Evolutionary conservation across 495 filamentous ascomycete genomes (phyloP), one percentile per base, ranked within the genome.

Genomic region (Hapsidospora chrysogenum): DNA sequence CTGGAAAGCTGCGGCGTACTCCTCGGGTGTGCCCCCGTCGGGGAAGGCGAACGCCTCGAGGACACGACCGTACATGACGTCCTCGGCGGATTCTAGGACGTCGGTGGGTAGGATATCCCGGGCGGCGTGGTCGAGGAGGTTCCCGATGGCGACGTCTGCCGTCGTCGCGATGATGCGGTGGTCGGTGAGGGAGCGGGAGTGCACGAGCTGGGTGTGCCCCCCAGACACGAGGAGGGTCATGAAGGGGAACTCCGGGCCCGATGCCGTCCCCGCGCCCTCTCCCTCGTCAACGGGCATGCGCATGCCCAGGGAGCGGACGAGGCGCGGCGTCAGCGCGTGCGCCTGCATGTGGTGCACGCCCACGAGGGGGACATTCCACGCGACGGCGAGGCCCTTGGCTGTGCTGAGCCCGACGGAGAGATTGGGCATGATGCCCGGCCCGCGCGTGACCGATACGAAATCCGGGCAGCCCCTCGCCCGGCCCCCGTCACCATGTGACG

Each of bases 341-440:
- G 87, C 89, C 50, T 95, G 86, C 89, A 97, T 96, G 53, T 97
- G 89, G 46, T 97, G 76, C 0, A 95, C 82, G 0, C 72, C 89
- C 2, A 95, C 50, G 18, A 96, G 55, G 2, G 86, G 85, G 2
- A 84, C 61, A 33, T 76, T 65, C 81, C 78, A 87, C 22, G 79
- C 85, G 17, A 80, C 57, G 1, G 86, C 78, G 3, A 97, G 68
- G 2, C 80, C 89, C 54, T 96, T 95, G 13, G 85, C 89, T 1
- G 72, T 78, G 50, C 89, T 78, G 3, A 95, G 48, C 0, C 89
- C 89, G 4, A 73, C 65, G 3, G 72, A 63, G 3, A 97, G 62
- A 44, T 76, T 76, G 10, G 76, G 60, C 2, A 67, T 58, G 80
- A 97, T 93, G 4, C 89, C 89, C 0, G 89, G 89, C 0, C 89